Evolutionary conservation across 768 basidiomycete genomes (phyloP), one percentile per base, ranked within the genome.

Genomic region (Boletus pseudo-olivaceus): DNA sequence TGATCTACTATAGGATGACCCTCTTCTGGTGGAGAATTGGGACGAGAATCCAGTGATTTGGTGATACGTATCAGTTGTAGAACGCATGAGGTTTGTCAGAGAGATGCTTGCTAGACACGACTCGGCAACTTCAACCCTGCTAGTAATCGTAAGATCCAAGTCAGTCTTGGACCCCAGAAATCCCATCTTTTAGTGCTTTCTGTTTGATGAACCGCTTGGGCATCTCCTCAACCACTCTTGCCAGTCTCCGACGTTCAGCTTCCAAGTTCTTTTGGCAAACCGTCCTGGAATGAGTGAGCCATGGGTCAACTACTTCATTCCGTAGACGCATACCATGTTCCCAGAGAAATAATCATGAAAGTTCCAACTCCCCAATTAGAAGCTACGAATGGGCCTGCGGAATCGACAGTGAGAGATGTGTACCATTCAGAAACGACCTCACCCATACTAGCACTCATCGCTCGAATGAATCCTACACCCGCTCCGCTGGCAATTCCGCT

Each of bases 301-400:
- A 48, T 5, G 47, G 4, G n/a, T 49, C 49, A 20, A 48, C 46
- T 48, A 29, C 47, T 41, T 32, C 27, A 32, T 52, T 56, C 34
- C 32, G 53, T 30, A 30, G 35, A 34, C 40, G 76, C 83, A 55
- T 58, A 90, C 89, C 85, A 91, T 23, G 85, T 83, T 43, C 82
- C 83, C 3, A 84, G 50, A 4, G 89, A 86, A 38, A 91, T 76
- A 20, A 84, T 57, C 58, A 82, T 72, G 62, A 89, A 93, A 2
- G 89, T 84, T 7, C 82, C 87, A 19, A 90, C 77, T 14, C 86
- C 88, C 90, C 90, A 93, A 65, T 90, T 82, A 3, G 81, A 85
- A 35, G 88, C 89, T 37, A 82, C 76, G 53, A 87, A 76, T 1
- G 83, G 77, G 32, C 76, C 90, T 58, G 48, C 38, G 5, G 27